These are phyloP conservation scores for Irpex sp. DNA, from an alignment of 1,284 basidiomycete species.

Conservation along the genomic window DNA sequence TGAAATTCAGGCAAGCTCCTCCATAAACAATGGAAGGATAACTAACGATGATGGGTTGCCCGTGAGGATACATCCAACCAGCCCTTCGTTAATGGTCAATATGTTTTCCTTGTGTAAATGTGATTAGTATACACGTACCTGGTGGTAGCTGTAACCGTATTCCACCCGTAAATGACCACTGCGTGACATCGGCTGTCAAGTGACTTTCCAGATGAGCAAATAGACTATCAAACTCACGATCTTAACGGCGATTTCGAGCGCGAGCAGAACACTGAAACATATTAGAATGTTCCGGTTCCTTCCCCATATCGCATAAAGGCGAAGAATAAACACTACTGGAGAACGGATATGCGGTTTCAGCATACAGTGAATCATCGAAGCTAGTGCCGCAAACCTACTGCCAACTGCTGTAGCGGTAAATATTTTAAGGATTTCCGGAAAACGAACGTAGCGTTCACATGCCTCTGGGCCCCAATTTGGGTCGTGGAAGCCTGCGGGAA, in stretches of 20 bases:
- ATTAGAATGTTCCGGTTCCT: conserved; percentile 17
- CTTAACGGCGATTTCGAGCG: conserved; percentile 17
- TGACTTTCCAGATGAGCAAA: neutral
- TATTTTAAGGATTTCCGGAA: conserved; percentile 25
- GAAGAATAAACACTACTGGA: conserved; percentile 24
- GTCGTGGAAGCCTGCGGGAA: conserved; percentile 22
- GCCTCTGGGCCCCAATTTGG: conserved; percentile 20
- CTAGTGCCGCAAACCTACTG: conserved; percentile 12
- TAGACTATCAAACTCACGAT: conserved; percentile 13
- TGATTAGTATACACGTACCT: neutral
- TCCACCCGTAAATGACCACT: conserved; percentile 20
- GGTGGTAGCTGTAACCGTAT: conserved; percentile 3
- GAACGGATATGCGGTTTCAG: neutral
- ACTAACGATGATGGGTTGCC: conserved; percentile 20
- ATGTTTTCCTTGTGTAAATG: neutral
- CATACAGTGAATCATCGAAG: neutral
- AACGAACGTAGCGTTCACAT: conserved; percentile 24
- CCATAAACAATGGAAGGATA: neutral
- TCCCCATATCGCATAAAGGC: conserved; percentile 22
- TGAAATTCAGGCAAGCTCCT: neutral
- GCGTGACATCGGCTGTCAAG: neutral
- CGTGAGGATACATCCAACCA: conserved; percentile 25
- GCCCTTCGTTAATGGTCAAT: conserved; percentile 10
- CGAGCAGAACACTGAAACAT: conserved; percentile 15
- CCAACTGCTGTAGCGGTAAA: conserved; percentile 22